Percentiles rank a stretch among this genome's conserved stretches.
Evolutionary conservation across 805 yeast genomes (phyloP).

Genomic region (Ogataea kodamae): DNA sequence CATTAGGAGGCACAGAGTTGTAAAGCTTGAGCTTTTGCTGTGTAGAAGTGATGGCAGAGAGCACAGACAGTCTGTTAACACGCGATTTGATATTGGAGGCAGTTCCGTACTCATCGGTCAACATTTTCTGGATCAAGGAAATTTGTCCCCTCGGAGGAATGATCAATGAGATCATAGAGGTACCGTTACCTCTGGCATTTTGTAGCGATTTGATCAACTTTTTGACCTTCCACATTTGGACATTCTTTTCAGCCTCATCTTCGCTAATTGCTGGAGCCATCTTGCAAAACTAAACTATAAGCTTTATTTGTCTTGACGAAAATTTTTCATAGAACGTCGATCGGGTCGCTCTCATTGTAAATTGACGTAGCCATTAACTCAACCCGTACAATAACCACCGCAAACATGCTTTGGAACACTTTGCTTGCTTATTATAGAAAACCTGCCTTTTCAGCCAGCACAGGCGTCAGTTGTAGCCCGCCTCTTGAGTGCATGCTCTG

Average conservation of each 20-base stretch:
- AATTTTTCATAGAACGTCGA: slow-evolving; percentile 11
- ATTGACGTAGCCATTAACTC: too few species aligned
- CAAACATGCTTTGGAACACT: too few species aligned
- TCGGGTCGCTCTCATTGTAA: too few species aligned
- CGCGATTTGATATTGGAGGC: slow-evolving; percentile 98
- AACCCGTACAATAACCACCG: too few species aligned
- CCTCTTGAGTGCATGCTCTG: neutral
- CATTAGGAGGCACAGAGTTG: slow-evolving; percentile 87
- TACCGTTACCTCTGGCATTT: slow-evolving; percentile 96
- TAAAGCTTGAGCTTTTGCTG: slow-evolving; percentile 90
- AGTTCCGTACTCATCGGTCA: slow-evolving; percentile 98
- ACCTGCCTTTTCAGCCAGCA: too few species aligned
- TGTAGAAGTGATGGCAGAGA: slow-evolving; percentile 96
- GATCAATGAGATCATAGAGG: slow-evolving; percentile 96
- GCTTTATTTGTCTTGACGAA: slow-evolving; percentile 9
- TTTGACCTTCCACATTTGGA: slow-evolving; percentile 98
- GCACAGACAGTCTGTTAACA: slow-evolving; percentile 91
- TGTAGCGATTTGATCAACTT: slow-evolving; percentile 86
- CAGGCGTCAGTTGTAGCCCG: too few species aligned
- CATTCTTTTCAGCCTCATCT: slow-evolving; percentile 94
- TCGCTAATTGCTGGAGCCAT: slow-evolving; percentile 39
- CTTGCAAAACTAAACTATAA: slow-evolving; percentile 14
- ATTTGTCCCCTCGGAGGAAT: slow-evolving; percentile 96
- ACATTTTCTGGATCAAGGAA: slow-evolving; percentile 80
- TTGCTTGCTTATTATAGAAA: too few species aligned